Evolutionary conservation across 129 eudicot species (phyloP).

Genomic region (Silybum marianum): DNA sequence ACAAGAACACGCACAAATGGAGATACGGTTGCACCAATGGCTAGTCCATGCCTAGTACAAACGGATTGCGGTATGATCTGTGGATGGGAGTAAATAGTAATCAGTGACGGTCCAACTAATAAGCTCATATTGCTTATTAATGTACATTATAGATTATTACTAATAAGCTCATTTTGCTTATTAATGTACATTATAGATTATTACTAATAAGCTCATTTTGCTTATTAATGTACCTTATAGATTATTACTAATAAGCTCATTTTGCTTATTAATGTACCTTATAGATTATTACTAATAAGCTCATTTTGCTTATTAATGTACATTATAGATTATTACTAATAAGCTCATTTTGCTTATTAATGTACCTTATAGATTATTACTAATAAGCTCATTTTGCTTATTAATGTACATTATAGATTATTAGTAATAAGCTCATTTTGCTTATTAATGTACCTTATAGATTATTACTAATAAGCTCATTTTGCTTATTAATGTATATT

Average conservation of each 20-base stretch:
- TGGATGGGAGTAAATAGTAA: conserved; percentile 2
- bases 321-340: conserved; percentile 17
- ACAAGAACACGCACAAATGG: conserved; percentile 91
- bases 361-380: conserved; percentile 7
- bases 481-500: not conserved
- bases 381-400: not conserved
- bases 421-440: not conserved
- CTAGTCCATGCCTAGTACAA: conserved; percentile 87
- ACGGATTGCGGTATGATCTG: conserved; percentile 96
- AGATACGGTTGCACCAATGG: conserved; percentile 82
- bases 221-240: not conserved
- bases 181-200: not conserved
- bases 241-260: conserved; percentile 18
- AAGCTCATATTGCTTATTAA: not conserved
- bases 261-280: not conserved
- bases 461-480: conserved; percentile 18
- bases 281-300: conserved; percentile 17
- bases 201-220: conserved; percentile 13
- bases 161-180: not conserved
- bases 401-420: not conserved
- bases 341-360: not conserved
- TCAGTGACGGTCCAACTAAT: not conserved
- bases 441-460: not conserved
- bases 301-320: not conserved
- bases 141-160: conserved; percentile 10